Conservation (phyloP, 1,284 basidiomycete genomes). For the Porogramme epimiltina region DNA sequence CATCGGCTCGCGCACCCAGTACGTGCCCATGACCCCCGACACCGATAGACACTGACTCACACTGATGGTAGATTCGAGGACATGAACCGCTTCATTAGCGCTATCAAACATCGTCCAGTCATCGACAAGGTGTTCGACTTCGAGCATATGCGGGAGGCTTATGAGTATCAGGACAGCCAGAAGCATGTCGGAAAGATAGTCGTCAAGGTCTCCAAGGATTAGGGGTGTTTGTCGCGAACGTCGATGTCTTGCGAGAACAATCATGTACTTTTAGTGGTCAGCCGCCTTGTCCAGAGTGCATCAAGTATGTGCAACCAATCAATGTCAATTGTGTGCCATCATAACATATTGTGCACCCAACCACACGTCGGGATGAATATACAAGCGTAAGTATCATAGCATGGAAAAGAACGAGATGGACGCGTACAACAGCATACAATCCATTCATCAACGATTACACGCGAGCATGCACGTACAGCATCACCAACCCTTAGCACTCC, state of each 20-base stretch:
- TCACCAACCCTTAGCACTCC: constrained; percentile 1
- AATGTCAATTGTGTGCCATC: too few relatives aligned
- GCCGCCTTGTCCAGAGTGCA: too few relatives aligned
- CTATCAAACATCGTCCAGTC: constrained; percentile 36
- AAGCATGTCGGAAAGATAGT: constrained; percentile 32
- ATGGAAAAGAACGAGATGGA: too few relatives aligned
- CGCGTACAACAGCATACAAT: too few relatives aligned
- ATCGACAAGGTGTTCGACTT: constrained; percentile 45
- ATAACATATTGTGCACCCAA: too few relatives aligned
- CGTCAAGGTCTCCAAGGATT: neutral
- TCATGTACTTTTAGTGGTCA: too few relatives aligned
- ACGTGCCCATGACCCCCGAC: neutral
- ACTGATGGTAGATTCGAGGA: constrained; percentile 34
- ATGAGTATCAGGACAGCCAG: constrained; percentile 37
- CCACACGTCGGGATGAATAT: too few relatives aligned
- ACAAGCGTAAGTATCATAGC: too few relatives aligned
- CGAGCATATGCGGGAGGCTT: constrained; percentile 39
- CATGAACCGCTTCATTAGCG: constrained; percentile 38
- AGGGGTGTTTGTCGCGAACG: too few relatives aligned
- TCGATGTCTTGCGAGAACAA: too few relatives aligned
- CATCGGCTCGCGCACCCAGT: constrained; percentile 37
- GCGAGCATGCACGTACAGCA: constrained; percentile 8
- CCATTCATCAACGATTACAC: neutral
- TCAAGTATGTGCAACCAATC: too few relatives aligned
- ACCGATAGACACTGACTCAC: neutral